phyloP scores from a whole-genome alignment of 108 stramenopile species.

The Pseudonitzschia pungens region DNA sequence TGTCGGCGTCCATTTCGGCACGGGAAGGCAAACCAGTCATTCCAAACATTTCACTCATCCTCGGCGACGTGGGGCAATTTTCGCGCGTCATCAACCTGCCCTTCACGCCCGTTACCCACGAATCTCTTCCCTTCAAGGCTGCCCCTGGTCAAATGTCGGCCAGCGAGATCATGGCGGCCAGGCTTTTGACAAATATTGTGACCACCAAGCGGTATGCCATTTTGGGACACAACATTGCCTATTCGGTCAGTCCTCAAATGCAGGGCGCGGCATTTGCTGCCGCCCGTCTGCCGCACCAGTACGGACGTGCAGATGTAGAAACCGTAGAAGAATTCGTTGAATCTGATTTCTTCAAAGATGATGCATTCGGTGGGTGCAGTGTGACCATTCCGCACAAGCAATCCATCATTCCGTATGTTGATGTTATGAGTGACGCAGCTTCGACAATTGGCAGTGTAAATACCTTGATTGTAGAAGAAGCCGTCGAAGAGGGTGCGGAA shows the following conservation, averaged over 20 bases:
- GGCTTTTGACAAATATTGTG: slow-evolving; percentile 77
- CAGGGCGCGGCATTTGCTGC: slow-evolving; percentile 92
- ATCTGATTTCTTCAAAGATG: slow-evolving; percentile 77
- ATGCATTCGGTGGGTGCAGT: slow-evolving; percentile 84
- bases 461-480: slow-evolving; percentile 80
- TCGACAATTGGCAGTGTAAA: slow-evolving; percentile 97
- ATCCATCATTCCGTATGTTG: slow-evolving; percentile 87
- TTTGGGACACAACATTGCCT: slow-evolving; percentile 91
- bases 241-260: slow-evolving; percentile 95
- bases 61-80: slow-evolving; percentile 82
- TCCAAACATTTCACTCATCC: slow-evolving; percentile 85
- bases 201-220: slow-evolving; percentile 80
- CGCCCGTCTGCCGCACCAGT: slow-evolving; percentile 82
- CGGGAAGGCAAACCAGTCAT: slow-evolving; percentile 68
- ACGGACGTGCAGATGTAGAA: slow-evolving; percentile 78
- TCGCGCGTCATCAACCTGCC: slow-evolving; percentile 92
- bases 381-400: slow-evolving; percentile 99
- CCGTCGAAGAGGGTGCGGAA: slow-evolving; percentile 35
- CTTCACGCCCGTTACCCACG: slow-evolving; percentile 95
- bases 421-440: slow-evolving; percentile 91
- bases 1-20: slow-evolving; percentile 39
- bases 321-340: slow-evolving; percentile 84
- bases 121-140: slow-evolving; percentile 86
- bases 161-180: slow-evolving; percentile 86
- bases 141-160: slow-evolving; percentile 98